Conservation (phyloP, 176 grass and related monocot genomes). For the Metroxylon sagu region DNA sequence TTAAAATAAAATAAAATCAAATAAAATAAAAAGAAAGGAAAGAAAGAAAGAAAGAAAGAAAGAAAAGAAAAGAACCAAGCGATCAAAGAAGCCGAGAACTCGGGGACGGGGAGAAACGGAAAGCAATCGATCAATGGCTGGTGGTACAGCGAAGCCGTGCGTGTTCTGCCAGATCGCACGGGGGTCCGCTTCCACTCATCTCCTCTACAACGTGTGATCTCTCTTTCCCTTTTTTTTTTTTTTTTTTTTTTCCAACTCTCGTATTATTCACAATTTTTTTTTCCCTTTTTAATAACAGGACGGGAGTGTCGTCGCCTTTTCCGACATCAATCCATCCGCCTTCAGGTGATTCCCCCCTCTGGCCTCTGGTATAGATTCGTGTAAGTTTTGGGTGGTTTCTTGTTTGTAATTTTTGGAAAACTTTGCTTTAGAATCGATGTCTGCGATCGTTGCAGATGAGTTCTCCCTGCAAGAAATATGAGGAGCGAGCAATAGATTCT, state of each 20-base stretch:
- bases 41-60: too few relatives aligned
- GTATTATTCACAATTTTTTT: background rate
- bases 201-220: conserved; percentile 68
- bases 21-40: too few relatives aligned
- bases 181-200: conserved; percentile 35
- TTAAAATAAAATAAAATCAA: too few relatives aligned
- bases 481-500: too few relatives aligned
- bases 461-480: too few relatives aligned
- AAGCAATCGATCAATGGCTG: background rate
- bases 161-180: conserved; percentile 73
- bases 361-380: too few relatives aligned
- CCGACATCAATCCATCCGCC: conserved; percentile 76
- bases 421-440: background rate
- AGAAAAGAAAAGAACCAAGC: too few relatives aligned
- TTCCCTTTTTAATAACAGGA: conserved; percentile 33
- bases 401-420: background rate
- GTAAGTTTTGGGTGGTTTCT: too few relatives aligned
- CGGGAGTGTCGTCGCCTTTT: conserved; percentile 79
- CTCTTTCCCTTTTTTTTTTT: background rate
- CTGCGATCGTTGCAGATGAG: too few relatives aligned
- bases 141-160: conserved; percentile 31
- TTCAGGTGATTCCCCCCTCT: conserved; percentile 46
- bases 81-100: too few relatives aligned
- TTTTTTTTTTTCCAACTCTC: background rate
- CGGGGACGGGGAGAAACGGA: too few relatives aligned